phyloP scores from a whole-genome alignment of 2,329 filamentous ascomycete genomes.

The Myriosclerotinia curreyana region DNA sequence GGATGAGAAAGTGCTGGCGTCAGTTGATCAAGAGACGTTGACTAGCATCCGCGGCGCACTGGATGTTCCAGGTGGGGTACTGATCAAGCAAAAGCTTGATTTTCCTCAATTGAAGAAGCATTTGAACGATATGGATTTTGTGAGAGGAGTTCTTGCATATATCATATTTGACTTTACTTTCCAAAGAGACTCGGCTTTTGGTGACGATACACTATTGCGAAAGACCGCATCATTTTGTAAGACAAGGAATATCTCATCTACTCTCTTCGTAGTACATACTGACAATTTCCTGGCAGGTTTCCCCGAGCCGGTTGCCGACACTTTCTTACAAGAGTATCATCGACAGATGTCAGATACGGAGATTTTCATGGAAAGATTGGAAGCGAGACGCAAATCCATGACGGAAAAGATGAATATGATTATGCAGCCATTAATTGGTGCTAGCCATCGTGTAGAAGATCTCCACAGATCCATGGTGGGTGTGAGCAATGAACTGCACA shows the following conservation, averaged over 20 bases:
- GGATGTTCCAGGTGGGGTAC: conserved; percentile 1
- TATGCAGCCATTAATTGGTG: conserved; percentile 12
- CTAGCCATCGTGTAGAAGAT: not conserved
- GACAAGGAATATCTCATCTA: not conserved
- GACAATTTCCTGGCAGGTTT: not conserved
- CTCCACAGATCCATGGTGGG: not conserved
- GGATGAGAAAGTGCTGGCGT: not conserved
- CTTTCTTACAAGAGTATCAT: not conserved
- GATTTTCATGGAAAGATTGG: not conserved
- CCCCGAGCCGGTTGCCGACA: not conserved
- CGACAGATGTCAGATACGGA: not conserved
- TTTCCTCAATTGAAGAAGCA: not conserved
- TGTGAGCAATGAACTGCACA: not conserved
- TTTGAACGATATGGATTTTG: not conserved
- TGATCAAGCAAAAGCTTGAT: conserved; percentile 2
- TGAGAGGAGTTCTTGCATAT: not conserved
- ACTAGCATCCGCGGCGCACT: not conserved
- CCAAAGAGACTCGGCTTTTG: not conserved
- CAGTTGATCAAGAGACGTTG: not conserved
- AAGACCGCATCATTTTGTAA: not conserved
- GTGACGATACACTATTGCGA: not conserved
- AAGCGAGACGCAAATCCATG: not conserved
- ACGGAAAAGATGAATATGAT: not conserved
- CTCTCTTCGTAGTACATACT: not conserved
- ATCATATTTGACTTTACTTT: not conserved